These are phyloP conservation scores for Pholiota molesta DNA, from an alignment of 768 basidiomycete genomes.

Conservation along the genomic window DNA sequence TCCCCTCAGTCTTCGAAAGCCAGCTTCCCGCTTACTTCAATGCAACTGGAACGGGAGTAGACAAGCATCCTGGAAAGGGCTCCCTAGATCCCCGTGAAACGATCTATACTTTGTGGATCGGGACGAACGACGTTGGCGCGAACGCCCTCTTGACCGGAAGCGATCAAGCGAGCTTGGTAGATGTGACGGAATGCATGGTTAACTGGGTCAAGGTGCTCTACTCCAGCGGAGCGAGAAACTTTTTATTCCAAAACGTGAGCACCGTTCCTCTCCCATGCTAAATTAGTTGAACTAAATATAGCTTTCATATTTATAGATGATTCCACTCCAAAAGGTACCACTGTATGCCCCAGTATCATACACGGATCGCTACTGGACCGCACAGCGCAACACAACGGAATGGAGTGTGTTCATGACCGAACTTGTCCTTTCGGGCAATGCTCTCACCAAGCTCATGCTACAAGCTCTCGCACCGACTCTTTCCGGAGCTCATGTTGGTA, in stretches of 20 bases:
- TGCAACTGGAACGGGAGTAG: constrained; percentile 6
- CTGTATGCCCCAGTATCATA: constrained; percentile 52
- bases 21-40: constrained; percentile 57
- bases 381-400: constrained; percentile 54
- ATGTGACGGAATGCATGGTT: constrained; percentile 59
- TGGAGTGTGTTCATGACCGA: constrained; percentile 62
- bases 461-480: constrained; percentile 49
- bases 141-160: constrained; percentile 56
- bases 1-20: constrained; percentile 59
- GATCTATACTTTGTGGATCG: constrained; percentile 69
- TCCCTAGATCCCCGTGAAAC: constrained; percentile 47
- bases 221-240: constrained; percentile 62
- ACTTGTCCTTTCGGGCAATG: constrained; percentile 53
- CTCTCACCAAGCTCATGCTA: constrained; percentile 53
- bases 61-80: constrained; percentile 27
- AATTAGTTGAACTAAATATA: background rate
- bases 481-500: constrained; percentile 60
- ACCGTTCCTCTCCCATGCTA: background rate
- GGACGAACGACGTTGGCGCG: constrained; percentile 65
- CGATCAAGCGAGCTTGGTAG: constrained; percentile 55
- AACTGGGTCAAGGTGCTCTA: constrained; percentile 63
- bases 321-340: constrained; percentile 53
- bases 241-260: constrained; percentile 69
- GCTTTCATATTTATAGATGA: constrained; percentile 41
- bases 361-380: constrained; percentile 53